Base-by-base conservation (phyloP, 352 stramenopile species). In the Globisporangium acanthophoron region DNA sequence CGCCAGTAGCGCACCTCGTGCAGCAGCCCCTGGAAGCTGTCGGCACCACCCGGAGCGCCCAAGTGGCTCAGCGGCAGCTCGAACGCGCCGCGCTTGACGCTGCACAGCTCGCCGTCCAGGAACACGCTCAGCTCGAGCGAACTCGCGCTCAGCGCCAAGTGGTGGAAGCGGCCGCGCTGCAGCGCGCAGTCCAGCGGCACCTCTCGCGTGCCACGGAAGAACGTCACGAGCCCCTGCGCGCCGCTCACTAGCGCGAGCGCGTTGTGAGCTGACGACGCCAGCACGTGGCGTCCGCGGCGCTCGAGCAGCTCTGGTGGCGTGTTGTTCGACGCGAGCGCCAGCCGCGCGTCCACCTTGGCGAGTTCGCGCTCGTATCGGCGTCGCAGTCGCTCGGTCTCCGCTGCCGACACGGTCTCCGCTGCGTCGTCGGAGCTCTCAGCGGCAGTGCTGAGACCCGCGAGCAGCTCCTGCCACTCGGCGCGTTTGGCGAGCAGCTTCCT, bases 1-100 rank as follows among this genome's bases (percentile, higher is more conserved):
- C 59, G 69, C 82, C 82, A 92, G 54, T 86, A 87, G 16, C 82
- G 82, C 3, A 89, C 71, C 59, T 92, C 82, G 24, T 89, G 75
- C 3, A 87, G 29, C 44, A 59, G 78, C 21, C 79, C 77, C 51
- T 89, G 78, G 56, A 89, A 92, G 9, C 78, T 84, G 29, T 78
- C 73, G 18, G 62, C 65, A 31, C 49, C 51, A 13, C 29, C 43
- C 18, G 73, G 69, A 9, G 62, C 60, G n/a, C 82, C 82, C 9
- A 92, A 69, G 41, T 37, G 52, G 15, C 54, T 65, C 47, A 88
- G 71, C 1, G 82, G 82, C 31, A 92, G 56, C 1, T 87, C 67
- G 40, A 89, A 92, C 15, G 71, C 59, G 0, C 80, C 80, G 1
- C 71, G 67, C 47, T 79, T 70, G 45, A 74, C 61, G 31, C 27